These are phyloP conservation scores for Angophora floribunda DNA, from an alignment of 345 rosid genomes.

Conservation along the genomic window DNA sequence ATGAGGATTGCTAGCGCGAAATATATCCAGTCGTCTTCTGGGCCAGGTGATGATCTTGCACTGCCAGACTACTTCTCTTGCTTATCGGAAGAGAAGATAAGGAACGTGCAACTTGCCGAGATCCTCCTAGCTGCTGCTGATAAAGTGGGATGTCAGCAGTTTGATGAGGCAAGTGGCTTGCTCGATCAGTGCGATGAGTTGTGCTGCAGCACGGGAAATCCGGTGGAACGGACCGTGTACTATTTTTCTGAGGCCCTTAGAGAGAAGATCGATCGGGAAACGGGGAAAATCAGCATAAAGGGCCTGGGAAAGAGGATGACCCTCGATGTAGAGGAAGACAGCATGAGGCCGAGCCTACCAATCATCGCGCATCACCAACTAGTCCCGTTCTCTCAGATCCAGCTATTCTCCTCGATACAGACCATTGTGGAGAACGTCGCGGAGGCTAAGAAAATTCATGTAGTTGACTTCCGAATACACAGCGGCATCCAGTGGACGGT, in stretches of 20 bases:
- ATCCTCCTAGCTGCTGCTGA: slow-evolving; percentile 20
- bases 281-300: background rate
- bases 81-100: slow-evolving; percentile 5
- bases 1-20: slow-evolving; percentile 15
- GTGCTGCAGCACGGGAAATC: slow-evolving; percentile 4
- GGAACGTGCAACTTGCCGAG: slow-evolving; percentile 15
- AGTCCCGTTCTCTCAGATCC: slow-evolving; percentile 14
- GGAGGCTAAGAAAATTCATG: slow-evolving; percentile 15
- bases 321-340: background rate
- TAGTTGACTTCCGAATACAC: slow-evolving; percentile 18
- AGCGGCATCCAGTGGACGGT: slow-evolving; percentile 8
- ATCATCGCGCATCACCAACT: background rate
- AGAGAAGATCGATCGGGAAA: slow-evolving; percentile 7
- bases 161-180: slow-evolving; percentile 2
- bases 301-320: background rate
- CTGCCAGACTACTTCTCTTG: background rate
- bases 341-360: background rate
- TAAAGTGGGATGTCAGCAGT: slow-evolving; percentile 10
- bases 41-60: background rate
- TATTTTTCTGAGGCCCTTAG: background rate
- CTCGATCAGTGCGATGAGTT: slow-evolving; percentile 3
- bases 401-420: slow-evolving; percentile 12
- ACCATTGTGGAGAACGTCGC: slow-evolving; percentile 15
- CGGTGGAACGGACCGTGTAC: slow-evolving; percentile 5
- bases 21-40: slow-evolving; percentile 2